Evolutionary conservation across 2,329 filamentous ascomycete species (phyloP).

Genomic region (Mycogone perniciosa): DNA sequence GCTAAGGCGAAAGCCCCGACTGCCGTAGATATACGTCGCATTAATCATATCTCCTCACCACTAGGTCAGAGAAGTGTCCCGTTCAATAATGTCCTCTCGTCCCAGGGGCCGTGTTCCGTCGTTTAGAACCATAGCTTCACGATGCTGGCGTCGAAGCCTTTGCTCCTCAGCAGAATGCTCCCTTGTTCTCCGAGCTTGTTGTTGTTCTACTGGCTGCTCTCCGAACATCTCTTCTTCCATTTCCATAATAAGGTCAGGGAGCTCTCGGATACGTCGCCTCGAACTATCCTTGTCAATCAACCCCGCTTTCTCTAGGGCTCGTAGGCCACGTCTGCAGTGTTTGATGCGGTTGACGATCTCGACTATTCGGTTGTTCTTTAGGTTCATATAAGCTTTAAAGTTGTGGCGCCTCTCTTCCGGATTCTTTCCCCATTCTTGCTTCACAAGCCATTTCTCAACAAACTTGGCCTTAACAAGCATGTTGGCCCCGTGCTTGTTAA

Average conservation of each 20-base stretch:
- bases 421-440: slow-evolving; percentile 60
- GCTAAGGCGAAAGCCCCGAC: too few species aligned
- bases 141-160: slow-evolving; percentile 64
- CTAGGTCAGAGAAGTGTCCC: slow-evolving; percentile 6
- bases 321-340: slow-evolving; percentile 44
- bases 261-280: slow-evolving; percentile 22
- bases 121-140: slow-evolving; percentile 87
- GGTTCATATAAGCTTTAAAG: slow-evolving; percentile 46
- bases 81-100: slow-evolving; percentile 71
- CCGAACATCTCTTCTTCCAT: slow-evolving; percentile 23
- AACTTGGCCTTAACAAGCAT: slow-evolving; percentile 58
- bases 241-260: slow-evolving; percentile 29
- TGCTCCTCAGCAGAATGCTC: slow-evolving; percentile 62
- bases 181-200: slow-evolving; percentile 27
- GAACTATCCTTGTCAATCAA: slow-evolving; percentile 34
- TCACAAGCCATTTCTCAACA: slow-evolving; percentile 66
- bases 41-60: not conserved
- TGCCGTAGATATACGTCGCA: not conserved
- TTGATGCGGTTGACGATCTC: slow-evolving; percentile 46
- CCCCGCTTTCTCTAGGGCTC: slow-evolving; percentile 44
- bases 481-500: slow-evolving; percentile 52
- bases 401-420: slow-evolving; percentile 47
- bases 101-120: slow-evolving; percentile 72
- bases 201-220: slow-evolving; percentile 21
- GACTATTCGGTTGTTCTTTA: slow-evolving; percentile 45